These are phyloP conservation scores for Haberlea rhodopensis DNA, from an alignment of 257 asterid species.

Conservation along the genomic window DNA sequence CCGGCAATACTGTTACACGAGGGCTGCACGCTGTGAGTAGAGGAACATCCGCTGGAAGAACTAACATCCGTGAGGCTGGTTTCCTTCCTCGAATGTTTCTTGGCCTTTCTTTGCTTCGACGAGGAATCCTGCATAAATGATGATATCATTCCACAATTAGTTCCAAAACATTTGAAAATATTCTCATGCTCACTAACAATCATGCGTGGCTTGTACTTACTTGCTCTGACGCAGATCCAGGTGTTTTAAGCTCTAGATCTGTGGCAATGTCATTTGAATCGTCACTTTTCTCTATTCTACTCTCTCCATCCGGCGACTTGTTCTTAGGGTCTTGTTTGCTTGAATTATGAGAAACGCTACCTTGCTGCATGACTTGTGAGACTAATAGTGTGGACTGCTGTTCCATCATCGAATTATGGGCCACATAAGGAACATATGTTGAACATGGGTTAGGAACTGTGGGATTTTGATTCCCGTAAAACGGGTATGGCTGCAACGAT, in stretches of 20 bases:
- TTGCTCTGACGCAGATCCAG: conserved; percentile 86
- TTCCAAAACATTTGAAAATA: conserved; percentile 6
- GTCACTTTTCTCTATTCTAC: conserved; percentile 57
- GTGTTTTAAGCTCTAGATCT: conserved; percentile 92
- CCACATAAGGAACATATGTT: conserved; percentile 71
- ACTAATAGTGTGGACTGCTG: conserved; percentile 62
- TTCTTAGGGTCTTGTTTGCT: conserved; percentile 61
- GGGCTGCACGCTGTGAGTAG: conserved; percentile 73
- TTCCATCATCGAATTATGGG: conserved; percentile 65
- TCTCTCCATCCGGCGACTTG: conserved; percentile 59
- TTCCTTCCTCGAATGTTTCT: conserved; percentile 55
- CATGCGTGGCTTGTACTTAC: conserved; percentile 34
- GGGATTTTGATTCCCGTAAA: conserved; percentile 72
- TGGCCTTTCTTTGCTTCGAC: conserved; percentile 54
- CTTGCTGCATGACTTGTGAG: conserved; percentile 61
- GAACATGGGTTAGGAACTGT: conserved; percentile 71
- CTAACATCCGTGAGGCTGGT: conserved; percentile 57
- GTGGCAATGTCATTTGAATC: conserved; percentile 80
- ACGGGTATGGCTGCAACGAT: conserved; percentile 81
- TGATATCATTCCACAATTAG: conserved; percentile 16
- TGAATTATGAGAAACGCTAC: conserved; percentile 50
- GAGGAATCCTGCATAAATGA: conserved; percentile 79
- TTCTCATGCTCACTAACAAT: neutral
- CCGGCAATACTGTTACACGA: conserved; percentile 78
- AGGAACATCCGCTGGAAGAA: conserved; percentile 90